Evolutionary conservation across 139 green algal genomes (phyloP).

Genomic region (Raphidocelis subcapitata): DNA sequence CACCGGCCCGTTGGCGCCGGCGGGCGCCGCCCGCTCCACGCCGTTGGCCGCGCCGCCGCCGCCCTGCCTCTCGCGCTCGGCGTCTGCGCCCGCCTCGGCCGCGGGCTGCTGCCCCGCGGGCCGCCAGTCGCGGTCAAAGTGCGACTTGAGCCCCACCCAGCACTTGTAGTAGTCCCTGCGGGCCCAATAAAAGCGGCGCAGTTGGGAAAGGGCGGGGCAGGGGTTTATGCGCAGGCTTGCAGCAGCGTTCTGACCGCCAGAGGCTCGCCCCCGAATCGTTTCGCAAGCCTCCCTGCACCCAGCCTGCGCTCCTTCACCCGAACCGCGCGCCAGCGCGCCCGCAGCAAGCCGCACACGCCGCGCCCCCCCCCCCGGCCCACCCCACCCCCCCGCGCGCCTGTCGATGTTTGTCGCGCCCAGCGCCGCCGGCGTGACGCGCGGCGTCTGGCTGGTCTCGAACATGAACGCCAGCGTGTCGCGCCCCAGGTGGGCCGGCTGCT

Average conservation of each 20-base stretch:
- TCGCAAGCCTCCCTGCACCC: not conserved
- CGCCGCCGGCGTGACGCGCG: slow-evolving; percentile 68
- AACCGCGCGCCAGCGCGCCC: not conserved
- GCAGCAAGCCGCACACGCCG: not conserved
- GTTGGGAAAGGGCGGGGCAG: too few relatives aligned
- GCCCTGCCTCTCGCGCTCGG: too few relatives aligned
- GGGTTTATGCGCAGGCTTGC: too few relatives aligned
- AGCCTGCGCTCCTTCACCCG: not conserved
- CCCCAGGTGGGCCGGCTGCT: slow-evolving; percentile 53
- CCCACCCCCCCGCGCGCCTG: slow-evolving; percentile 83
- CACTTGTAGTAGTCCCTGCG: slow-evolving; percentile 18
- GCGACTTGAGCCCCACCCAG: slow-evolving; percentile 55
- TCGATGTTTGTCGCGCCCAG: slow-evolving; percentile 74
- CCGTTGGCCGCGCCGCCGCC: too few relatives aligned
- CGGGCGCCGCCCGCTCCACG: too few relatives aligned
- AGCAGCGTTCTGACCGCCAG: too few relatives aligned
- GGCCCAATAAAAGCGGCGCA: too few relatives aligned
- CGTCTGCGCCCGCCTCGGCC: not conserved
- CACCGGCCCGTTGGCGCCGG: too few relatives aligned
- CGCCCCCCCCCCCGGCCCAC: slow-evolving; percentile 30
- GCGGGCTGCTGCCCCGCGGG: not conserved
- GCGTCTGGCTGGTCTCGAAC: slow-evolving; percentile 80
- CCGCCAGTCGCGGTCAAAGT: slow-evolving; percentile 46
- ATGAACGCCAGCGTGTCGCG: slow-evolving; percentile 82
- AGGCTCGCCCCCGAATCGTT: not conserved